Conservation (phyloP, 306 rosid genomes). For the Cucumis sativus region DNA sequence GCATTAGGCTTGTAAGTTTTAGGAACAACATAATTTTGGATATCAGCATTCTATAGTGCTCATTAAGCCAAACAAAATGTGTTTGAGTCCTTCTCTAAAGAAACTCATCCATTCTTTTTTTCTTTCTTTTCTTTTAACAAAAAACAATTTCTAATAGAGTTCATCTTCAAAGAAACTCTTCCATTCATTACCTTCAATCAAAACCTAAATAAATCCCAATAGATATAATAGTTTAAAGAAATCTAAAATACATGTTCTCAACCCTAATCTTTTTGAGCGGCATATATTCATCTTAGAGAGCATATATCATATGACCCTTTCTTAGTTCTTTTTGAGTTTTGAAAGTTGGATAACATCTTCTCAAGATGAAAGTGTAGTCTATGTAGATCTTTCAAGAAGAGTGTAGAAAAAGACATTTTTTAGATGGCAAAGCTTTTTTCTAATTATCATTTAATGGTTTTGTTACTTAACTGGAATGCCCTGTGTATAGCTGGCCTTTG, state of each 20-base stretch:
- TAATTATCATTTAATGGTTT: neutral
- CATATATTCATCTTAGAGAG: neutral
- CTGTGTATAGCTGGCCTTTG: neutral
- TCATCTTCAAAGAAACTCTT: neutral
- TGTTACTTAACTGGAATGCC: neutral
- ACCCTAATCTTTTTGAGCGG: neutral
- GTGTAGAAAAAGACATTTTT: neutral
- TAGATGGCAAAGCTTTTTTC: neutral
- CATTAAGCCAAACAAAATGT: too few species aligned
- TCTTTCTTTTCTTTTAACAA: too few species aligned
- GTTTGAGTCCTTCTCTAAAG: neutral
- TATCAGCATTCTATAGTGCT: too few species aligned
- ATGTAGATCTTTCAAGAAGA: neutral
- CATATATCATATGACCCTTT: neutral
- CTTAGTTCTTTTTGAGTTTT: neutral
- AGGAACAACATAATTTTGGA: neutral
- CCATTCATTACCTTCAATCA: neutral
- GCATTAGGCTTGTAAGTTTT: neutral
- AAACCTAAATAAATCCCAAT: neutral
- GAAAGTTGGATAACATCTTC: neutral
- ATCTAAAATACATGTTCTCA: neutral
- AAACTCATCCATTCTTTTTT: neutral
- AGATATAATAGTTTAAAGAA: neutral
- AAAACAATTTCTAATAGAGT: neutral
- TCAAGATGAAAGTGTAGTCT: neutral